Evolutionary conservation across 73 alveolate genomes (phyloP), one percentile per base, ranked within the genome.

Genomic region (Paramecium primaurelia): DNA sequence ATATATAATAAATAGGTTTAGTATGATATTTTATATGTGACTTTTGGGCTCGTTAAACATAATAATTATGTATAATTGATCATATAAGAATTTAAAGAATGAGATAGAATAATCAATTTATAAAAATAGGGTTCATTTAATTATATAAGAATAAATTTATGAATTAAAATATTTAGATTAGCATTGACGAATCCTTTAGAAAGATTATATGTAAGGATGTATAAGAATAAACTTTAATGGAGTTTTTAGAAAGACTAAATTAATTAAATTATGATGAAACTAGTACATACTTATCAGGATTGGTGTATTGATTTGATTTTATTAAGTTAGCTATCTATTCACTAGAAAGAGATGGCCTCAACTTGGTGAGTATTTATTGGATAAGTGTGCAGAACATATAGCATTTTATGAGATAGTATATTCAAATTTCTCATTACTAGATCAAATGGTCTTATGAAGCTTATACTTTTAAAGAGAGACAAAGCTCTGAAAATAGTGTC

Each of bases 401-500:
- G 51, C 84, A 64, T 64, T 64, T 64, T 64, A 28, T 64, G 84
- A 64, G 47, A 64, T 64, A 28, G 84, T 64, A 64, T 64, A 16
- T 54, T 54, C 69, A 54, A 64, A 28, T 64, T 64, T 64, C 42
- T 28, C 51, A 32, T 32, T 11, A 32, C 47, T 64, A 64, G 84
- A 64, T 64, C 84, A 64, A 64, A 64, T 64, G 84, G 84, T 64
- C 84, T 28, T 64, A 64, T 73, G 87, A 73, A 40, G 87, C 87
- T 10, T 73, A 73, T 44, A 73, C 87, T 32, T 73, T 14, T 73
- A 73, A 73, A n/a, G 59, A 37, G 36, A 73, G 87, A 37, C 34
- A 73, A 25, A 44, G 2, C 0, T 18, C 40, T 73, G 59, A 34
- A 22, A 73, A 22, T 36, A 12, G 20, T 10, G 87, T 30, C 10